Conservation (phyloP, 257 asterid genomes). For the Solanum medicagineum region DNA sequence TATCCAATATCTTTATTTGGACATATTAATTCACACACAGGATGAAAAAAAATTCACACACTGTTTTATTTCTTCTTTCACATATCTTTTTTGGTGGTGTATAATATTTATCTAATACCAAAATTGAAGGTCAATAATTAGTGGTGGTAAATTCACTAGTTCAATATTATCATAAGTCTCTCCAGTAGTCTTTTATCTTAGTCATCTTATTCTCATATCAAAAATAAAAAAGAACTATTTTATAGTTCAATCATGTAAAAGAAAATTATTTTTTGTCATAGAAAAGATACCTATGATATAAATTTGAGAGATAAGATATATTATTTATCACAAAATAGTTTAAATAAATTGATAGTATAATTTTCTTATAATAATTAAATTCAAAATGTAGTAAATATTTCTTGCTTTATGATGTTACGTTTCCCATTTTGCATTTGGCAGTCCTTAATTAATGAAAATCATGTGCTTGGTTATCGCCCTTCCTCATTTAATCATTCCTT, state of each 20-base stretch:
- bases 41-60: background rate
- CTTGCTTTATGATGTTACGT: background rate
- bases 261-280: no score
- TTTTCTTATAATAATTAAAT: background rate
- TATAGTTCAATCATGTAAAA: background rate
- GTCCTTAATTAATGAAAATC: background rate
- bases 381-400: background rate
- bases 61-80: no score
- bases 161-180: background rate
- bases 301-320: background rate
- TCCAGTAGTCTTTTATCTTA: background rate
- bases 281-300: background rate
- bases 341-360: background rate
- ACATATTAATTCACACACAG: background rate
- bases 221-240: background rate
- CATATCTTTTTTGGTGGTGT: background rate
- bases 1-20: background rate
- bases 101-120: background rate
- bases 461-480: background rate
- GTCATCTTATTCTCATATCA: background rate
- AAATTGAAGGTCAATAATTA: background rate
- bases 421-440: background rate
- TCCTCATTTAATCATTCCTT: background rate
- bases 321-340: background rate
- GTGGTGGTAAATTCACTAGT: background rate